Conservation (phyloP, 768 basidiomycete species). For the Pulveroboletus sp. region DNA sequence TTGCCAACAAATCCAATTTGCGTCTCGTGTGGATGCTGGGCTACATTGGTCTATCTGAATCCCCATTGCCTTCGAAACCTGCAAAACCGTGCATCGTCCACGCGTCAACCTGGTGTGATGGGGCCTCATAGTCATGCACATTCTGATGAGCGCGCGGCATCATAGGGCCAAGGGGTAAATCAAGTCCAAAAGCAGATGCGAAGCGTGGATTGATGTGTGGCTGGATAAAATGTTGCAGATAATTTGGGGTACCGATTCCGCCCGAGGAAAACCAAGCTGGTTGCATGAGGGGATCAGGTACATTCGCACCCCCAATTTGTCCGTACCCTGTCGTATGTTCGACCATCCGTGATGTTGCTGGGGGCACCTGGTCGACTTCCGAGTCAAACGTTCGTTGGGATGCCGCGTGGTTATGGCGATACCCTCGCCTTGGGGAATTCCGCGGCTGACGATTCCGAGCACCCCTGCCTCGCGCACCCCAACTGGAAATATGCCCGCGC, state of each 20-base stretch:
- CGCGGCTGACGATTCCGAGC: slow-evolving; percentile 13
- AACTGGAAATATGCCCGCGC: slow-evolving; percentile 23
- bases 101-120: slow-evolving; percentile 32
- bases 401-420: slow-evolving; percentile 8
- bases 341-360: slow-evolving; percentile 44
- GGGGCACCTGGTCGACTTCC: slow-evolving; percentile 29
- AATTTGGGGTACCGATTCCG: slow-evolving; percentile 9
- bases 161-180: slow-evolving; percentile 27
- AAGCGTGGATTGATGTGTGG: slow-evolving; percentile 85
- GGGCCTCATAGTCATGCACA: slow-evolving; percentile 8
- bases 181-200: slow-evolving; percentile 58
- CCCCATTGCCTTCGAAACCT: slow-evolving; percentile 21
- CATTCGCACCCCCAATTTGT: slow-evolving; percentile 30
- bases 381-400: slow-evolving; percentile 30
- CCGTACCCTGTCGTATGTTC: slow-evolving; percentile 41
- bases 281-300: slow-evolving; percentile 12
- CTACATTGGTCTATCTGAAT: slow-evolving; percentile 28
- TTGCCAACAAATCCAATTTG: slow-evolving; percentile 18
- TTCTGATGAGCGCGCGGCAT: slow-evolving; percentile 18
- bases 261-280: slow-evolving; percentile 18
- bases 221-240: slow-evolving; percentile 44
- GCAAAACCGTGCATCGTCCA: slow-evolving; percentile 35
- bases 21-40: slow-evolving; percentile 5
- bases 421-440: slow-evolving; percentile 19
- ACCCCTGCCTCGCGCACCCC: slow-evolving; percentile 25